A percentile compares a stretch with the other conserved stretches of the same genome.
Evolutionary conservation across 257 asterid species (phyloP).

Genomic region (Solanum microdontum): DNA sequence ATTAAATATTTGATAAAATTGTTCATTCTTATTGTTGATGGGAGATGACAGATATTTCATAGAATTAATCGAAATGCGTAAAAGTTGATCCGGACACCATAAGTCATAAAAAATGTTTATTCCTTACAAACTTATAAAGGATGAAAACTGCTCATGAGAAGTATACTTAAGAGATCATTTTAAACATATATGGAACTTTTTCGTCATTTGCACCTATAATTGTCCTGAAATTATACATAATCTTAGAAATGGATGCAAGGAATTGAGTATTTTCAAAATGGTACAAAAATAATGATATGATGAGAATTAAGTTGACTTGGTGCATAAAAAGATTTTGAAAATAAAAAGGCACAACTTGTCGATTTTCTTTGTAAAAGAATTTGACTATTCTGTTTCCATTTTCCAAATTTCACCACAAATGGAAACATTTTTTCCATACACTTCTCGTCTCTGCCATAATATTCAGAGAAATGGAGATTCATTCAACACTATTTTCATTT

Average conservation of each 20-base stretch:
- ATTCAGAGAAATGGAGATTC: not conserved
- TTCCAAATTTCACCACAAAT: not conserved
- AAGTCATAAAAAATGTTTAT: not conserved
- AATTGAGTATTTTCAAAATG: not conserved
- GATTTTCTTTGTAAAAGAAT: not conserved
- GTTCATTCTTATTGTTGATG: rapidly evolving
- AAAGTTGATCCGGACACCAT: too few species aligned
- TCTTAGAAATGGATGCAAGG: not conserved
- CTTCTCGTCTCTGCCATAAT: not conserved
- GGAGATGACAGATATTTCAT: not conserved
- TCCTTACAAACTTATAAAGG: not conserved
- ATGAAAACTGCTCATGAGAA: not conserved
- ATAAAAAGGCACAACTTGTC: not conserved
- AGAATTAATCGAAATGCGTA: too few species aligned
- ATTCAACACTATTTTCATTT: not conserved
- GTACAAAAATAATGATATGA: not conserved
- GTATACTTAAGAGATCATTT: not conserved
- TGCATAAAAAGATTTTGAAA: not conserved
- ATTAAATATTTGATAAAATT: not conserved
- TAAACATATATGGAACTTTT: not conserved
- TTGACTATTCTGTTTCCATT: not conserved
- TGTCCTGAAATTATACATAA: not conserved
- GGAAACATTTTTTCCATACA: not conserved
- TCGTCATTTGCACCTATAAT: not conserved
- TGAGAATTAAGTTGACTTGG: not conserved